Base-by-base conservation (phyloP, 2,329 filamentous ascomycete genomes). In the Claviceps sp. region DNA sequence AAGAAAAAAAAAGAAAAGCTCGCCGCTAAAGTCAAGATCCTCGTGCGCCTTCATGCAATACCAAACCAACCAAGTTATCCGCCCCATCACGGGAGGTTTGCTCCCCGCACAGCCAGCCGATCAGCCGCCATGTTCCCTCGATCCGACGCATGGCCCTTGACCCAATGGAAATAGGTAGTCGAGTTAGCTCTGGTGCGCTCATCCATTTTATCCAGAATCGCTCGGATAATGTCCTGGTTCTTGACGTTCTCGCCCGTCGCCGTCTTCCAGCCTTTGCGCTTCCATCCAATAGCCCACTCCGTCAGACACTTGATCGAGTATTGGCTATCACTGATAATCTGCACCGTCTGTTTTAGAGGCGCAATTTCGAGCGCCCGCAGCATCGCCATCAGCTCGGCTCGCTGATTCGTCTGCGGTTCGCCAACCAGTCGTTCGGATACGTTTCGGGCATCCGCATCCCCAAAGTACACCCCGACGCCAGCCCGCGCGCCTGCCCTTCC, bases 231-330 rank as follows among this genome's bases (percentile, higher is more conserved):
- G 61, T 98, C 93, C 61, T 81, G 81, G 65, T 98, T 97, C 71
- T 90, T 85, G 7, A 97, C 91, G 0, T 78, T 69, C 54, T 83
- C 84, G 9, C 81, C 80, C 0, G 74, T 70, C 3, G 79, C 70
- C n/a, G 82, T 95, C 63, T 76, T 77, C 91, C 91, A 98, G 5
- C 76, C 76, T 59, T 91, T 80, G 52, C 69, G 75, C 56, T 80
- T 73, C 93, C 93, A 97, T 52, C 77, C 82, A 22, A 70, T 67
- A 61, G 82, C 89, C 91, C 93, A 98, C 45, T 82, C 76, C 1
- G 84, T 95, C 26, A 89, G 81, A 62, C 91, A 97, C 58, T 90
- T 84, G 67, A 96, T 95, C 1, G 87, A 78, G 69, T 97, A 97
- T 61, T 83, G 82, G 67, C 86, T 93, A 69, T 98, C 93, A n/a